Evolutionary conservation across 805 yeast genomes (phyloP), one percentile per base, ranked within the genome.

Genomic region (Metschnikowia orientalis): DNA sequence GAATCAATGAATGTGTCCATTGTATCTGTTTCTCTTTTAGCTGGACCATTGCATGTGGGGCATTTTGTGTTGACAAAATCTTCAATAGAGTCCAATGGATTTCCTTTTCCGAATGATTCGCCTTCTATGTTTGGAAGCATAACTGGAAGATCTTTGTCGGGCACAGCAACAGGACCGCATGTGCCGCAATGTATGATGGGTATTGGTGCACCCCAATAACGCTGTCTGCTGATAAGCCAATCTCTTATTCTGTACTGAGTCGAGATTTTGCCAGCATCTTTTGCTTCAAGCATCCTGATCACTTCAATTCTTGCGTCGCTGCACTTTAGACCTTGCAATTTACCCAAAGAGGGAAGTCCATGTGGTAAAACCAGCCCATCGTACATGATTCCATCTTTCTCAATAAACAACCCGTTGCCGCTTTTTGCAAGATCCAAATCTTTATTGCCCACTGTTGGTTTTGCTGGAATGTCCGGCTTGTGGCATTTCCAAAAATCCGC

Each of bases 1-100:
- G 95, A 84, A 59, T 92, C 98, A 77, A 92, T 90, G 52, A 92
- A 92, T 0, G 98, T 92, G 53, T 92, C 98, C 98, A 92, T 90
- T 0, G 98, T 92, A 51, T 92, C 98, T 0, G 97, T 86, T 44
- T 92, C 98, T 48, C 98, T 72, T 36, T 73, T 77, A 0, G 96
- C 95, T 8, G 57, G 53, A 1, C 67, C 63, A 3, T 79, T 78
- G 62, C 98, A 92, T 0, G 73, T 69, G 5, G 98, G 98, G 56
- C 98, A 92, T 18, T 63, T 56, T 1, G 82, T 75, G 39, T 84
- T 68, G 6, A 79, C 78, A 67, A 87, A 90, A 12, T 77, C 81
- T 0, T 72, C 72, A 32, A 80, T 63, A 14, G 74, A 69, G 2
- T 78, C 76, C 26, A 90, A 63, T 1, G 69, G 67, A 26, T 60